Conservation (phyloP, 176 grass and related monocot genomes). For the Ananas comosus region DNA sequence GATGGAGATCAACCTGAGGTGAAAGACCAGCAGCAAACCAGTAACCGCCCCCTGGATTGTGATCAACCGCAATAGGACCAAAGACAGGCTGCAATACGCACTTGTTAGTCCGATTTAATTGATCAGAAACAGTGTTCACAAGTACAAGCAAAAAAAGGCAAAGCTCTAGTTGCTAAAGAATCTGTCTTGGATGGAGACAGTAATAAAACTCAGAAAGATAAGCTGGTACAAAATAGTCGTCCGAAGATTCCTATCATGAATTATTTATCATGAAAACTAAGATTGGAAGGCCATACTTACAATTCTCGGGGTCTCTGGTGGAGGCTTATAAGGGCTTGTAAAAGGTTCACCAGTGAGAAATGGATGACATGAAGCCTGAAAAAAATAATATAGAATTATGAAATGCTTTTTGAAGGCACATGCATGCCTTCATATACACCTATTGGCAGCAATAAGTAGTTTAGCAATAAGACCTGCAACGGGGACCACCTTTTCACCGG, state of each 20-base stretch:
- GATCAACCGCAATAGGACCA: constrained; percentile 71
- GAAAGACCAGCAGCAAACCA: constrained; percentile 93
- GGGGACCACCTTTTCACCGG: constrained; percentile 94
- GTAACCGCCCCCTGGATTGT: constrained; percentile 93
- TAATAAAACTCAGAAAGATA: too few species aligned
- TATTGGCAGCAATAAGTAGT: not conserved
- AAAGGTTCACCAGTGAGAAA: constrained; percentile 94
- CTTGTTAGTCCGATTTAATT: not conserved
- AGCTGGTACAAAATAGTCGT: not conserved
- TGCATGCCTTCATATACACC: not conserved
- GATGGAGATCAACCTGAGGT: constrained; percentile 57
- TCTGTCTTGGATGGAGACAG: too few species aligned
- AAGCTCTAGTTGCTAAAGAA: not conserved
- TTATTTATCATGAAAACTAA: not conserved
- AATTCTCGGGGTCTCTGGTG: constrained; percentile 69
- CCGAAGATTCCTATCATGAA: not conserved
- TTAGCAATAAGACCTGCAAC: constrained; percentile 56
- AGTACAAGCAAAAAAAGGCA: not conserved
- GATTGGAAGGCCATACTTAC: constrained; percentile 43
- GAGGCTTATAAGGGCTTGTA: constrained; percentile 63
- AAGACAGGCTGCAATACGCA: constrained; percentile 65
- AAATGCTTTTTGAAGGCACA: constrained; percentile 11
- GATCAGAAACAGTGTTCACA: not conserved
- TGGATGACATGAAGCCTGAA: constrained; percentile 89
- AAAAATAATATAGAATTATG: constrained; percentile 27